Conservation (phyloP, 1,284 basidiomycete species). For the Xerocomus minutiporus region DNA sequence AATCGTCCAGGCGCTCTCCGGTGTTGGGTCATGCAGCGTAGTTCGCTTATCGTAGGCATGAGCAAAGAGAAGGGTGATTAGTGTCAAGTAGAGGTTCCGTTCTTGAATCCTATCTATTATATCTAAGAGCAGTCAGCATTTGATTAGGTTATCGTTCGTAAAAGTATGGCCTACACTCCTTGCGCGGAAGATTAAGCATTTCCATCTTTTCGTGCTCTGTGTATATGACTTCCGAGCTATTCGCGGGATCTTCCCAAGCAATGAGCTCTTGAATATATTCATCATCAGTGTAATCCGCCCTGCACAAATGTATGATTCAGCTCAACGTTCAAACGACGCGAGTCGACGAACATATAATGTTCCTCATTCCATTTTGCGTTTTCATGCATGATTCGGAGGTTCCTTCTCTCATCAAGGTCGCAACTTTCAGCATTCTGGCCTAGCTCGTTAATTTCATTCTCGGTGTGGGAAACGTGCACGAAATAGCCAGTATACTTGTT, state of each 20-base stretch:
- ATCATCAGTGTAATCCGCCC: conserved; percentile 75
- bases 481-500: conserved; percentile 71
- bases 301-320: conserved; percentile 28
- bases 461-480: conserved; percentile 59
- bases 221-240: conserved; percentile 44
- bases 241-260: conserved; percentile 54
- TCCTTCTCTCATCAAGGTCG: conserved; percentile 42
- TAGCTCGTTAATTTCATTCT: conserved; percentile 77
- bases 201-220: conserved; percentile 64
- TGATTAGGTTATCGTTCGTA: background rate
- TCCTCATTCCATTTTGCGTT: conserved; percentile 76
- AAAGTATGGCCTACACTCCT: conserved; percentile 57
- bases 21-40: conserved; percentile 67
- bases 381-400: conserved; percentile 52
- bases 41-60: conserved; percentile 74
- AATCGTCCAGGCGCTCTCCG: conserved; percentile 82
- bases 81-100: conserved; percentile 59
- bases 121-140: conserved; percentile 40
- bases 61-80: conserved; percentile 67
- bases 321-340: background rate
- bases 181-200: conserved; percentile 67
- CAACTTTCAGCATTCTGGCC: conserved; percentile 59
- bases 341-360: conserved; percentile 63
- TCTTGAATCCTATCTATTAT: conserved; percentile 51
- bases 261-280: conserved; percentile 68